Evolutionary conservation across 768 basidiomycete genomes (phyloP).

Genomic region (Suillus plorans): DNA sequence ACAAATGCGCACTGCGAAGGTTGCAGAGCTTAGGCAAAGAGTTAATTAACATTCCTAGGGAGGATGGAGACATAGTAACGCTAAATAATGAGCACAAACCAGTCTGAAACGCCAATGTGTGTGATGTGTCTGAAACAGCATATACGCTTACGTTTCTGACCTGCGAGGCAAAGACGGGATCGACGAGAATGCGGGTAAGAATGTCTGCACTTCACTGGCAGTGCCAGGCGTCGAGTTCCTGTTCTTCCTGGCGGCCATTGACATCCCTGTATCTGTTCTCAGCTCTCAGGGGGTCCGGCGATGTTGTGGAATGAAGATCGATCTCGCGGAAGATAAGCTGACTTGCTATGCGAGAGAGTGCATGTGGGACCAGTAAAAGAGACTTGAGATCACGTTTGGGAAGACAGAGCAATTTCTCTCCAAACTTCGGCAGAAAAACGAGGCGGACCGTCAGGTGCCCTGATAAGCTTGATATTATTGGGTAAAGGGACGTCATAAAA

Average conservation of each 20-base stretch:
- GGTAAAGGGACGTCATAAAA: background rate
- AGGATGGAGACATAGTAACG: background rate
- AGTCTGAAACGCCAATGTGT: constrained; percentile 61
- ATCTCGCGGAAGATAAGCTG: constrained; percentile 61
- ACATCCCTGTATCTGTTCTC: constrained; percentile 7
- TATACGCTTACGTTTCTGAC: constrained; percentile 61
- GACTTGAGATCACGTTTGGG: constrained; percentile 66
- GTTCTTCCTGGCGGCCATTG: constrained; percentile 15
- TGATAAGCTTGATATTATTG: constrained; percentile 22
- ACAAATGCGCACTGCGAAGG: constrained; percentile 59
- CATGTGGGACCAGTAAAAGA: constrained; percentile 62
- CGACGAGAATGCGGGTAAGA: constrained; percentile 62
- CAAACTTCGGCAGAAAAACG: constrained; percentile 67
- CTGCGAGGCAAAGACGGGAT: constrained; percentile 55
- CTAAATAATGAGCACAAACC: constrained; percentile 36
- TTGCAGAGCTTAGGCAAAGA: constrained; percentile 63
- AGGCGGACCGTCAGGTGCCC: constrained; percentile 40
- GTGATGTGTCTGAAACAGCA: constrained; percentile 48
- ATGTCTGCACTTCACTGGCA: constrained; percentile 71
- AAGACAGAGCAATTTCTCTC: constrained; percentile 64
- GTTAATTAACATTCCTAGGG: constrained; percentile 64
- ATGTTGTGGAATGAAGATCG: constrained; percentile 57
- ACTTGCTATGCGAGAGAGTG: constrained; percentile 65
- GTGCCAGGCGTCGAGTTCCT: constrained; percentile 43
- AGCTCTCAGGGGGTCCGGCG: constrained; percentile 23